These are phyloP conservation scores for Globisporangium solare DNA, from an alignment of 352 stramenopile genomes.

Conservation along the genomic window DNA sequence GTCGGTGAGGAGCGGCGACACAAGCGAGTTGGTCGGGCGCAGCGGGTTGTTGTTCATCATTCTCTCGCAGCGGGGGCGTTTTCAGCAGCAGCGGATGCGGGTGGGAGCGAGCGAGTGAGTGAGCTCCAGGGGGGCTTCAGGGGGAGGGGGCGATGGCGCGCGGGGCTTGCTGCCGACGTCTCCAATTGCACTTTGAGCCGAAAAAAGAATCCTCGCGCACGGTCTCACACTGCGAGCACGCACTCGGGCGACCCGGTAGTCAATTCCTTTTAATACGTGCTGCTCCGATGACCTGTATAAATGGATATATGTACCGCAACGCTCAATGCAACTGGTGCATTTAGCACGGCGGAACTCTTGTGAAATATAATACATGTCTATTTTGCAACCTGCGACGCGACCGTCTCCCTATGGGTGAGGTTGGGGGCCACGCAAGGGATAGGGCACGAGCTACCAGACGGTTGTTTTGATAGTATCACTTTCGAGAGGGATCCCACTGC, in stretches of 20 bases:
- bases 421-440: too few species aligned
- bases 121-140: too few species aligned
- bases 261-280: too few species aligned
- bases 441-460: too few species aligned
- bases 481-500: too few species aligned
- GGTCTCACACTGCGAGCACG: not conserved
- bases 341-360: not conserved
- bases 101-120: too few species aligned
- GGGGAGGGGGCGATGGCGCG: too few species aligned
- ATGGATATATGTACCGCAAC: not conserved
- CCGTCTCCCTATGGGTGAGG: too few species aligned
- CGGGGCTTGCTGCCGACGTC: not conserved
- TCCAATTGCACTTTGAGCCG: conserved; percentile 12
- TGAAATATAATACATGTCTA: not conserved
- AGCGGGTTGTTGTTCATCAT: conserved; percentile 44
- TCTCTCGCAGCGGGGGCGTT: conserved; percentile 3
- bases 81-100: too few species aligned
- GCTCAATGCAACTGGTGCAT: too few species aligned
- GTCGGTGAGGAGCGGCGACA: conserved; percentile 96
- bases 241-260: not conserved
- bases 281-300: conserved; percentile 3
- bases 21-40: conserved; percentile 91
- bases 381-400: too few species aligned
- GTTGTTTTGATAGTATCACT: too few species aligned
- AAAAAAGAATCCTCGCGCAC: conserved; percentile 7